phyloP scores from a whole-genome alignment of 805 yeast genomes.

The Deakozyma indianensis region DNA sequence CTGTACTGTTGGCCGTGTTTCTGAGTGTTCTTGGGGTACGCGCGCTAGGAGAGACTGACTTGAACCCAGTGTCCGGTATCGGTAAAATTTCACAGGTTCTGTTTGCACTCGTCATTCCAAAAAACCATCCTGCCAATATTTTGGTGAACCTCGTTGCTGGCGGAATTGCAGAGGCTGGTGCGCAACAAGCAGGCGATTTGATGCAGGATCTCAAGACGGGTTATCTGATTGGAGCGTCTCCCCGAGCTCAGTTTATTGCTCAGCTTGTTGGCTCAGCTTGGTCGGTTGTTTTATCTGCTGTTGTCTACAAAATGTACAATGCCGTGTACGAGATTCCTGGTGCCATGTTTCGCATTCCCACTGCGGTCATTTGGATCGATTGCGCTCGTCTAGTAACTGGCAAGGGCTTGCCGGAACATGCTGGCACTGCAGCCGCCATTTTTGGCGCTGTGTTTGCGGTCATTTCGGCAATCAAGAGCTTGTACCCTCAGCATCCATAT shows the following conservation, averaged over 20 bases:
- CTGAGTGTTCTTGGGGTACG: constrained; percentile 80
- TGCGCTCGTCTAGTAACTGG: constrained; percentile 90
- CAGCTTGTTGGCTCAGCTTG: constrained; percentile 79
- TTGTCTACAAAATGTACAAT: constrained; percentile 75
- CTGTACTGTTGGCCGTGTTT: constrained; percentile 61
- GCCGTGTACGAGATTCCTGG: constrained; percentile 77
- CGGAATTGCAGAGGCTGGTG: constrained; percentile 96
- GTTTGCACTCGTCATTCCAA: constrained; percentile 71
- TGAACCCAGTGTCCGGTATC: constrained; percentile 93
- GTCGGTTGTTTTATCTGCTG: constrained; percentile 64
- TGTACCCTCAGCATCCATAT: constrained; percentile 8
- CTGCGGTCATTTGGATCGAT: constrained; percentile 94
- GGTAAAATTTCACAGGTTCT: constrained; percentile 86
- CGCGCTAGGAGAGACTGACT: constrained; percentile 92
- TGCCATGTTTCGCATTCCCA: constrained; percentile 70
- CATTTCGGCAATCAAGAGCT: constrained; percentile 35
- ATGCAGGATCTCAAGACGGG: constrained; percentile 98
- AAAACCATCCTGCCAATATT: constrained; percentile 63
- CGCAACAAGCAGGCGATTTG: constrained; percentile 96
- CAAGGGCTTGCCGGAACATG: constrained; percentile 73
- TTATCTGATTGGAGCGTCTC: constrained; percentile 80
- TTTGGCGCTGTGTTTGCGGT: constrained; percentile 58
- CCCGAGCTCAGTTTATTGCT: constrained; percentile 80
- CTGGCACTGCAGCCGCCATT: constrained; percentile 45
- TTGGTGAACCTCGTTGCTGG: constrained; percentile 84